Base-by-base conservation (phyloP, 2,329 filamentous ascomycete species). In the Clarireedia homoeocarpa region DNA sequence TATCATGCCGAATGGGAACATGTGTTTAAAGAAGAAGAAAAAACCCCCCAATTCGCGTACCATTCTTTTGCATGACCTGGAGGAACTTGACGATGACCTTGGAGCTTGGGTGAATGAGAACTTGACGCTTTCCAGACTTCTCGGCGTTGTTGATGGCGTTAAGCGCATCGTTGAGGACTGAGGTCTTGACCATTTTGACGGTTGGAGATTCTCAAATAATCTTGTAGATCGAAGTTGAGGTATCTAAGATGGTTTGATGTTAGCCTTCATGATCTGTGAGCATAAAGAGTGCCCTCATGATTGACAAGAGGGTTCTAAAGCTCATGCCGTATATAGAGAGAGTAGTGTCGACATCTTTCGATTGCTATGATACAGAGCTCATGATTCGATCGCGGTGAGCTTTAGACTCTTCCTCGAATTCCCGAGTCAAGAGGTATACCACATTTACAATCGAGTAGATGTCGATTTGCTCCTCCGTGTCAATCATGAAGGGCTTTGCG, bases 81-180 rank as follows among this genome's bases (percentile, higher is more conserved):
- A 99, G 83, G 86, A 97, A 99, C 85, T 97, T 97, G 83, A 95
- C 81, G 72, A 99, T 99, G 83, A 99, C 94, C 89, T 99, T 99
- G 78, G 94, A 97, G 77, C 84, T 88, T 70, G 95, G 94, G 72
- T 91, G 86, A 84, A 99, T 96, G 76, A 99, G 74, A 74, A 97
- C 94, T 82, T 99, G 94, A 74, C 94, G 91, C 88, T 97, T 97
- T 81, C 94, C 94, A 71, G 89, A 83, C 88, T 99, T 97, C 86
- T 99, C 95, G 83, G 94, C 94, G 79, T 99, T 99, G 91, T 99
- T 99, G 88, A 99, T 97, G 82, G 85, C 83, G 77, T 96, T 96
- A 73, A 96, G 88, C 75, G 89, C 91, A 87, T 99, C 94, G 85
- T 97, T 95, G 78, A 99, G 91, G 73, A 97, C 94, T 76, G 91